Conservation (phyloP, 139 green algal genomes). For the Astrephomene gubernaculifera region DNA sequence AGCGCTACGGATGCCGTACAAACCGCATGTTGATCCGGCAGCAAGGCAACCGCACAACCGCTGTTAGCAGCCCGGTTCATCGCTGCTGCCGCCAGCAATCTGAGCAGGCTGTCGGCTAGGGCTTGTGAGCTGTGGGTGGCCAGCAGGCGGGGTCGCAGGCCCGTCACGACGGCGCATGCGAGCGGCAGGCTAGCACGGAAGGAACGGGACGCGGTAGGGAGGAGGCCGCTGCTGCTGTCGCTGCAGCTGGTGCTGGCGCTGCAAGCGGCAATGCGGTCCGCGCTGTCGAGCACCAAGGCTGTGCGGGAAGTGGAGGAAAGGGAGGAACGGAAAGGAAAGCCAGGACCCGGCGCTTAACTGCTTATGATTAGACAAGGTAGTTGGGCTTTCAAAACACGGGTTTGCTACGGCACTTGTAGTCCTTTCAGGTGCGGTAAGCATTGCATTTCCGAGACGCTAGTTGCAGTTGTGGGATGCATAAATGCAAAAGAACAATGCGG, state of each 20-base stretch:
- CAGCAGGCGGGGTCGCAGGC: conserved; percentile 8
- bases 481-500: no score
- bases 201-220: background rate
- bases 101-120: conserved; percentile 22
- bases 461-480: no score
- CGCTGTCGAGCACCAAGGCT: conserved; percentile 14
- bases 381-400: no score
- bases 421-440: no score
- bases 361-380: no score
- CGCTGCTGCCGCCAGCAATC: background rate
- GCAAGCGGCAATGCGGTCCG: background rate
- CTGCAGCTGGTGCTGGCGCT: background rate
- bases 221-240: background rate
- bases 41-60: no score
- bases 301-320: background rate
- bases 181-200: background rate
- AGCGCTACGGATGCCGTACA: conserved; percentile 11
- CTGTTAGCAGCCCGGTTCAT: no score
- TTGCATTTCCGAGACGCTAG: no score
- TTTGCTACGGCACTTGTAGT: no score
- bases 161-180: background rate
- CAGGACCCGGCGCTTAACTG: no score
- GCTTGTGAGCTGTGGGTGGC: conserved; percentile 17
- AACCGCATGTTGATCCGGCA: no score
- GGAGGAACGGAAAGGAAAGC: background rate